Conservation (phyloP, 768 basidiomycete genomes). For the Leucogyrophana mollusca region DNA sequence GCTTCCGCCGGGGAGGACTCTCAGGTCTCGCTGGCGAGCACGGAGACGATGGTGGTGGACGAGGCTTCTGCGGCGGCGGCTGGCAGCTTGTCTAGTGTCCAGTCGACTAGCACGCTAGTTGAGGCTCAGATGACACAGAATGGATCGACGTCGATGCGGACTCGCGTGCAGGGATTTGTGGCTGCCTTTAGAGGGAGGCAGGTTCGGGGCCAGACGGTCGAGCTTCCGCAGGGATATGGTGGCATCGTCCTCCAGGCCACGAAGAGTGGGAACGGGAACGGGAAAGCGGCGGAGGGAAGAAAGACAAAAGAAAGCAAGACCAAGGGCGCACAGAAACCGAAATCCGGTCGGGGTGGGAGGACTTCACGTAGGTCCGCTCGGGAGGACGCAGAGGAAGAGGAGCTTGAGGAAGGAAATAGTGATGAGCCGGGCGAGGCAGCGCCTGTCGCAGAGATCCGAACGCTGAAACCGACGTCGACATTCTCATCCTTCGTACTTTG, state of each 20-base stretch:
- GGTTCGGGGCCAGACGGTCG: constrained; percentile 63
- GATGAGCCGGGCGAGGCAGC: constrained; percentile 17
- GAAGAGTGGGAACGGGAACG: constrained; percentile 9
- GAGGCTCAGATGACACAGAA: constrained; percentile 1
- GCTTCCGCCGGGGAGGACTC: not conserved
- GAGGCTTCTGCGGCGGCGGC: constrained; percentile 6
- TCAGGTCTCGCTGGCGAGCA: not conserved
- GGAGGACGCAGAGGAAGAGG: constrained; percentile 27
- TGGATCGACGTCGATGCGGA: too few species aligned
- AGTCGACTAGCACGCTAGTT: not conserved
- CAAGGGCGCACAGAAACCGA: not conserved
- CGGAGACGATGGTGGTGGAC: not conserved
- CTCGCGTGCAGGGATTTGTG: constrained; percentile 32
- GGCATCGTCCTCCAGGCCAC: constrained; percentile 57
- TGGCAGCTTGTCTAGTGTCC: not conserved
- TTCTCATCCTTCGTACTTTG: constrained; percentile 75
- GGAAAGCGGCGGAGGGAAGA: constrained; percentile 14
- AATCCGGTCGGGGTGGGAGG: constrained; percentile 10
- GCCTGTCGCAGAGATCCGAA: constrained; percentile 21
- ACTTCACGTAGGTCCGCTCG: constrained; percentile 18
- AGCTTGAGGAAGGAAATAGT: constrained; percentile 18
- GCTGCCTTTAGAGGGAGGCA: constrained; percentile 77
- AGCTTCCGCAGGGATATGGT: constrained; percentile 62
- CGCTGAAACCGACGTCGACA: constrained; percentile 45
- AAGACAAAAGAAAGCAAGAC: constrained; percentile 2